Conservation (phyloP, 305 asterid genomes). For the Striga hermonthica region DNA sequence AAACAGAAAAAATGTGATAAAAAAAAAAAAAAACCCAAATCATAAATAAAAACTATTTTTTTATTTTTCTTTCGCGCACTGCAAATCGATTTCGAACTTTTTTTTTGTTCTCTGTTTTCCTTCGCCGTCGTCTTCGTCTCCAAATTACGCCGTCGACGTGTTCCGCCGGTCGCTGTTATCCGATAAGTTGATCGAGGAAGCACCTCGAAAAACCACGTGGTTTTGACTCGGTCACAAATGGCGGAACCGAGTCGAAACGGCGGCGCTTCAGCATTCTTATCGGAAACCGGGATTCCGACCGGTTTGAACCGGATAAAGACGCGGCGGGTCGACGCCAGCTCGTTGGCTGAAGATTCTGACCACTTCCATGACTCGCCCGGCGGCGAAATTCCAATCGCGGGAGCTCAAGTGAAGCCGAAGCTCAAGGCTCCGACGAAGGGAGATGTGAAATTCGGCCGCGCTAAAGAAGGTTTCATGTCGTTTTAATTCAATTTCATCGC, state of each 20-base stretch:
- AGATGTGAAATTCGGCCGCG: constrained; percentile 44
- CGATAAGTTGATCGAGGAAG: constrained; percentile 12
- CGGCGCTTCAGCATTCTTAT: constrained; percentile 37
- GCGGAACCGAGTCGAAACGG: constrained; percentile 56
- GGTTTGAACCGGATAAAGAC: constrained; percentile 91
- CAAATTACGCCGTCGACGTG: not conserved
- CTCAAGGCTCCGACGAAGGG: constrained; percentile 43
- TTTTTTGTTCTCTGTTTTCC: not conserved
- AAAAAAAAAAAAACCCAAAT: not conserved
- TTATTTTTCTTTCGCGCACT: constrained; percentile 21
- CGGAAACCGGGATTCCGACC: constrained; percentile 67
- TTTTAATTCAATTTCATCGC: constrained; percentile 20
- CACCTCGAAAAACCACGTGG: constrained; percentile 11
- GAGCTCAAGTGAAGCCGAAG: constrained; percentile 48
- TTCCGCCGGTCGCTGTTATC: not conserved
- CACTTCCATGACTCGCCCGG: constrained; percentile 53
- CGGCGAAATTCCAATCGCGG: constrained; percentile 39
- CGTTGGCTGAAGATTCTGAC: constrained; percentile 50
- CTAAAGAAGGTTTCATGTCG: constrained; percentile 56
- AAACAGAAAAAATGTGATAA: too few species aligned
- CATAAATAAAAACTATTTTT: not conserved
- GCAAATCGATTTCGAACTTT: constrained; percentile 24
- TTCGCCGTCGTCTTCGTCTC: not conserved
- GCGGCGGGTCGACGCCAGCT: constrained; percentile 48
- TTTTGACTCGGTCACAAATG: constrained; percentile 39